Percentiles rank a stretch among this genome's conserved stretches.
These are phyloP conservation scores for Vigna unguiculata DNA, from an alignment of 306 rosid genomes.

Conservation along the genomic window DNA sequence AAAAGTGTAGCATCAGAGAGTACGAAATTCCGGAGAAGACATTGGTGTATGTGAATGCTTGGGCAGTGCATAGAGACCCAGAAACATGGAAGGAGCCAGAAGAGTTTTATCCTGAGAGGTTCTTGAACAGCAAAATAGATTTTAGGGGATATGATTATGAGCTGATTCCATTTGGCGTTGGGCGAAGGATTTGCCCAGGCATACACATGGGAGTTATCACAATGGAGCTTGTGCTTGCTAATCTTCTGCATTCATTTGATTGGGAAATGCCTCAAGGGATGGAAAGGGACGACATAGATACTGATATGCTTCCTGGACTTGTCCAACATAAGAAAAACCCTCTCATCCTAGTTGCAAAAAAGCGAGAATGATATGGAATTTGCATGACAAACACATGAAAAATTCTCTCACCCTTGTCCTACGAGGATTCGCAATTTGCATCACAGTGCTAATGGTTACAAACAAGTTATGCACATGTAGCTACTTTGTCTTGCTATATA, in stretches of 20 bases:
- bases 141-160: background rate
- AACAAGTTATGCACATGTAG: no score
- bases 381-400: background rate
- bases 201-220: background rate
- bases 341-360: background rate
- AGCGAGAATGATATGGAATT: background rate
- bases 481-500: no score
- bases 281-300: background rate
- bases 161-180: background rate
- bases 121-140: background rate
- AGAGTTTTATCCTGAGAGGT: constrained; percentile 1
- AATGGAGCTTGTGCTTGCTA: background rate
- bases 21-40: constrained; percentile 5
- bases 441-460: no score
- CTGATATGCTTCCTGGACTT: background rate
- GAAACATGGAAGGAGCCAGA: background rate
- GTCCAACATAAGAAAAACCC: background rate
- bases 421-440: no score
- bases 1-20: background rate
- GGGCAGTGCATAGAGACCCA: constrained; percentile 1
- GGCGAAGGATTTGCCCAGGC: background rate
- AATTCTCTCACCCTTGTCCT: no score
- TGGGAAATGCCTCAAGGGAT: background rate
- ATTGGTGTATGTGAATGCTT: constrained; percentile 3
- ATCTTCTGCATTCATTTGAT: background rate